Percentiles rank a stretch among this genome's conserved stretches.
These are phyloP conservation scores for Backusella liffmaniae DNA, from an alignment of 192 early-diverging fungal species.

Conservation along the genomic window DNA sequence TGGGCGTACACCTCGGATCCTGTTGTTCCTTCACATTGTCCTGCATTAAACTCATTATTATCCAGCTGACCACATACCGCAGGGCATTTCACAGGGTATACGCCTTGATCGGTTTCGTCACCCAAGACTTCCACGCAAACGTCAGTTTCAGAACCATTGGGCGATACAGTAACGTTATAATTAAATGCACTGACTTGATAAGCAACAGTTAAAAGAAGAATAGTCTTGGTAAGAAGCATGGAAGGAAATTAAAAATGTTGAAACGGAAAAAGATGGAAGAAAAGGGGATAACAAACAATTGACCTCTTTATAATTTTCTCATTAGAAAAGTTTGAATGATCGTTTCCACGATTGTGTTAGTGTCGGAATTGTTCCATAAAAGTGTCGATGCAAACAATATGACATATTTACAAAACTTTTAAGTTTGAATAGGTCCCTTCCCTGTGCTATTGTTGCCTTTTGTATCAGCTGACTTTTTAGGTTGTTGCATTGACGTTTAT, in stretches of 20 bases:
- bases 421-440: neutral
- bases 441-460: neutral
- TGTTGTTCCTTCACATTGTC: neutral
- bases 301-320: neutral
- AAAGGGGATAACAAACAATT: neutral
- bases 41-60: neutral
- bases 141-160: neutral
- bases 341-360: neutral
- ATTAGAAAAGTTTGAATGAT: neutral
- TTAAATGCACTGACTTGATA: neutral
- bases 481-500: neutral
- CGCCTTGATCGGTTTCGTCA: neutral
- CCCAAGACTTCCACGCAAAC: neutral
- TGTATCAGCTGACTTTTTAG: neutral
- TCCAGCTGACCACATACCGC: neutral
- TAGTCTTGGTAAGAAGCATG: neutral
- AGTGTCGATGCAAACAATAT: neutral
- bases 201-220: neutral
- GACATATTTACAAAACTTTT: neutral
- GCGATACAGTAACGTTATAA: neutral
- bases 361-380: neutral
- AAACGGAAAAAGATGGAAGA: neutral
- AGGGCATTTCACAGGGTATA: neutral
- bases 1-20: neutral
- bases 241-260: neutral